Percentiles rank a stretch among this genome's conserved stretches.
Evolutionary conservation across 2,329 filamentous ascomycete species (phyloP).

Genomic region (Colletotrichum graminicola): DNA sequence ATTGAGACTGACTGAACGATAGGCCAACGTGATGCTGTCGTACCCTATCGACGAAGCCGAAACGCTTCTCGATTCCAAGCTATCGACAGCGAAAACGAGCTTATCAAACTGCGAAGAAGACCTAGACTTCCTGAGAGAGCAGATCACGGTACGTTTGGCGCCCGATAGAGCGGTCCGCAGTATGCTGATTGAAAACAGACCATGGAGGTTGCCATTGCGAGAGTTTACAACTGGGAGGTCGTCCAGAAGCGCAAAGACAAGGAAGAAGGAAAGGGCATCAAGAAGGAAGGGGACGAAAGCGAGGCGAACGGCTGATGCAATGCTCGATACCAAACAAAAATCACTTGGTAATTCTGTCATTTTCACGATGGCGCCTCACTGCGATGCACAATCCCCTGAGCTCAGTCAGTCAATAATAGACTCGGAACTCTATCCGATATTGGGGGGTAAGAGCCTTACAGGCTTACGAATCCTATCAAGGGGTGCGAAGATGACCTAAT

Average conservation of each 20-base stretch:
- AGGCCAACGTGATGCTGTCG: slow-evolving; percentile 97
- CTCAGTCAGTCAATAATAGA: background rate
- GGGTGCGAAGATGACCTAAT: slow-evolving; percentile 17
- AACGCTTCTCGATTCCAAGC: slow-evolving; percentile 80
- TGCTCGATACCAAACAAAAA: slow-evolving; percentile 40
- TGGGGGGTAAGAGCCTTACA: background rate
- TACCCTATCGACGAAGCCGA: slow-evolving; percentile 93
- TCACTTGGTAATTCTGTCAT: slow-evolving; percentile 13
- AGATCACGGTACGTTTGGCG: slow-evolving; percentile 82
- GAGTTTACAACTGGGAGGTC: slow-evolving; percentile 99
- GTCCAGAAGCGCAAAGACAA: slow-evolving; percentile 95
- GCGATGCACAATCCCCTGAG: background rate
- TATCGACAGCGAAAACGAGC: slow-evolving; percentile 82
- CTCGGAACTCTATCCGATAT: background rate
- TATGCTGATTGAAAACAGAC: slow-evolving; percentile 68
- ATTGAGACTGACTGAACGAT: slow-evolving; percentile 44
- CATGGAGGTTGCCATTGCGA: slow-evolving; percentile 93
- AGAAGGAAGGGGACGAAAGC: slow-evolving; percentile 55
- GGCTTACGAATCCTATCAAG: slow-evolving; percentile 11
- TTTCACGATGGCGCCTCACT: background rate
- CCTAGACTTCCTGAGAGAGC: slow-evolving; percentile 92
- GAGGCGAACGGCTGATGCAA: slow-evolving; percentile 49
- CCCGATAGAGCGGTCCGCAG: background rate
- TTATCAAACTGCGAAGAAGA: slow-evolving; percentile 95
- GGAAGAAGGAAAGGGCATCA: slow-evolving; percentile 66